Evolutionary conservation across 495 filamentous ascomycete species (phyloP).

Genomic region (Lasiosphaeria miniovina): DNA sequence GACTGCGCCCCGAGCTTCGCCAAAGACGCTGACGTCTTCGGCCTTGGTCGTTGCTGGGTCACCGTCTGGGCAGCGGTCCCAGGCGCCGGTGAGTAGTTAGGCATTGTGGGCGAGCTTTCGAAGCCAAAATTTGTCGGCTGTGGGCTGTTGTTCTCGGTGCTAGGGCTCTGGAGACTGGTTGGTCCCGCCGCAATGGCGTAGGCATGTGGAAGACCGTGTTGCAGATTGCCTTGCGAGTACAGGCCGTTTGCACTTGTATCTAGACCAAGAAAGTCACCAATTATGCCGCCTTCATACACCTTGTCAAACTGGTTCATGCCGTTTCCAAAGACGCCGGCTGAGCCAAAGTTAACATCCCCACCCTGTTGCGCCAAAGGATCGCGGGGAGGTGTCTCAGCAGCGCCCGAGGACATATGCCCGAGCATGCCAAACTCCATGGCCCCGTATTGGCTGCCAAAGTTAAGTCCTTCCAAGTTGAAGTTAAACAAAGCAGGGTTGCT

Average conservation of each 20-base stretch:
- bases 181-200: slow-evolving; percentile 49
- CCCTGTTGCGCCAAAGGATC: slow-evolving; percentile 49
- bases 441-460: slow-evolving; percentile 94
- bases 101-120: slow-evolving; percentile 44
- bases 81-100: slow-evolving; percentile 33
- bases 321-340: slow-evolving; percentile 42
- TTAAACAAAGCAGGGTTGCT: slow-evolving; percentile 89
- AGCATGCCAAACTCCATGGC: slow-evolving; percentile 93
- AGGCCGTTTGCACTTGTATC: slow-evolving; percentile 36
- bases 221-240: slow-evolving; percentile 48
- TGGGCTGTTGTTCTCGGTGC: slow-evolving; percentile 50
- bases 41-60: slow-evolving; percentile 33
- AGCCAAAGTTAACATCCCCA: slow-evolving; percentile 41
- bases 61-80: slow-evolving; percentile 24
- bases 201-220: slow-evolving; percentile 50
- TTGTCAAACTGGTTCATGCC: slow-evolving; percentile 42
- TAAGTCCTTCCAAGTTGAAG: slow-evolving; percentile 87
- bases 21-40: slow-evolving; percentile 37
- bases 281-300: slow-evolving; percentile 39
- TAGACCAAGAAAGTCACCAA: slow-evolving; percentile 40
- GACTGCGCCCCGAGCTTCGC: slow-evolving; percentile 45
- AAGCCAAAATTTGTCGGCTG: slow-evolving; percentile 43
- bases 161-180: slow-evolving; percentile 46
- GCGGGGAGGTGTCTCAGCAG: slow-evolving; percentile 70
- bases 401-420: slow-evolving; percentile 86